Percentiles rank a stretch among this genome's conserved stretches.
These are phyloP conservation scores for Pinus tabuliformis DNA, from an alignment of 75 land plant species.

Conservation along the genomic window DNA sequence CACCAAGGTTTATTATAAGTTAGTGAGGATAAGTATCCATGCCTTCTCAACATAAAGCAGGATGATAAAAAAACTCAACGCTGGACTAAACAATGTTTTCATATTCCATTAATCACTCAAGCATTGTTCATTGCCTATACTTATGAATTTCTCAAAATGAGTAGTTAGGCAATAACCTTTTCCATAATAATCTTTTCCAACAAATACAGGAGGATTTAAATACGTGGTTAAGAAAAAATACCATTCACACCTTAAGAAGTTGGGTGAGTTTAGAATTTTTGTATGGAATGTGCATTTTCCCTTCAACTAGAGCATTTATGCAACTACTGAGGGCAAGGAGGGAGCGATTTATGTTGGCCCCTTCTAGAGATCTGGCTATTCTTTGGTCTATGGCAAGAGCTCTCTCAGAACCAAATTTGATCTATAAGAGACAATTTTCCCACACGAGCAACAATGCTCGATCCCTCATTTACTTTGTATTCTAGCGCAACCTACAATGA, in stretches of 20 bases:
- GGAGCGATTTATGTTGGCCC: conserved; percentile 28
- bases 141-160: neutral
- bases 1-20: neutral
- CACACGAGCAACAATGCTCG: neutral
- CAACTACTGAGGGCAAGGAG: conserved; percentile 21
- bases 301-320: conserved; percentile 28
- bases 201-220: neutral
- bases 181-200: neutral
- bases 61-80: neutral
- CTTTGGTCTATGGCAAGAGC: conserved; percentile 22
- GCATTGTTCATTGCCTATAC: neutral
- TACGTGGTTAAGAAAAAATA: neutral
- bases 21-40: neutral
- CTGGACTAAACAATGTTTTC: too few relatives aligned
- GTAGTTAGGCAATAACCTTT: neutral
- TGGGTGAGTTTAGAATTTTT: conserved; percentile 31
- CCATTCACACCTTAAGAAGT: conserved; percentile 22
- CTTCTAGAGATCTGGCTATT: conserved; percentile 17
- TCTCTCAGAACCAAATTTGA: conserved; percentile 32
- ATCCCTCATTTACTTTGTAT: conserved; percentile 10
- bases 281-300: conserved; percentile 6
- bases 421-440: conserved; percentile 31
- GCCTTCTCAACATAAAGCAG: neutral
- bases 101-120: neutral
- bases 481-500: conserved; percentile 15